These are phyloP conservation scores for Pseudogymnoascus sp. DNA, from an alignment of 2,329 filamentous ascomycete genomes.

Conservation along the genomic window DNA sequence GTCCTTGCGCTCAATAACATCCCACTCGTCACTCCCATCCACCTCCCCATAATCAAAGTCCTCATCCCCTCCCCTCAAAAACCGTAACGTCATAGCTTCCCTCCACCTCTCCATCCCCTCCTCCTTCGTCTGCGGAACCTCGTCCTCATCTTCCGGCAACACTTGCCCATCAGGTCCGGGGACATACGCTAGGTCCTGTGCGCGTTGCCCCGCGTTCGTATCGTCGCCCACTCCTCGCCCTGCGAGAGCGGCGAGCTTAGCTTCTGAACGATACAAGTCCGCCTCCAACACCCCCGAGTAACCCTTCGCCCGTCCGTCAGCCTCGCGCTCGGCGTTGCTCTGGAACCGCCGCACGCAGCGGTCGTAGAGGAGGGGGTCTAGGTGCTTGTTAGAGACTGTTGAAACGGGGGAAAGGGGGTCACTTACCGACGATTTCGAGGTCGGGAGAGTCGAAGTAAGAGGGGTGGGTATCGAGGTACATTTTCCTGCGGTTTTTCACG, in stretches of 20 bases:
- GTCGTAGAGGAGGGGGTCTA: slow-evolving; percentile 30
- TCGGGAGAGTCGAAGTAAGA: slow-evolving; percentile 28
- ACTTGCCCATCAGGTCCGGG: slow-evolving; percentile 23
- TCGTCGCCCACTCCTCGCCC: slow-evolving; percentile 6
- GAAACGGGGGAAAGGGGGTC: not conserved
- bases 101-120: slow-evolving; percentile 28
- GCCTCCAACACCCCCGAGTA: slow-evolving; percentile 30
- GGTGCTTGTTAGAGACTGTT: not conserved
- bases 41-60: slow-evolving; percentile 28
- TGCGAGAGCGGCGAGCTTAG: slow-evolving; percentile 25
- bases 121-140: slow-evolving; percentile 25
- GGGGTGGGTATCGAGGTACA: slow-evolving; percentile 28
- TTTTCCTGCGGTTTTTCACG: slow-evolving; percentile 27
- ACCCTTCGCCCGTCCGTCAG: slow-evolving; percentile 28
- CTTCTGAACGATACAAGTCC: slow-evolving; percentile 29
- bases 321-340: slow-evolving; percentile 27
- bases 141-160: slow-evolving; percentile 26
- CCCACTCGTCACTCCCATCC: slow-evolving; percentile 27
- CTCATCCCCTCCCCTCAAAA: slow-evolving; percentile 27
- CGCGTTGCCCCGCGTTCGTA: not conserved
- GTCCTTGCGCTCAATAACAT: slow-evolving; percentile 27
- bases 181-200: slow-evolving; percentile 20
- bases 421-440: slow-evolving; percentile 27
- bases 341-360: slow-evolving; percentile 28
- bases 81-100: slow-evolving; percentile 28